Base-by-base conservation (phyloP, 352 stramenopile genomes). In the Globisporangium heterothallicum region DNA sequence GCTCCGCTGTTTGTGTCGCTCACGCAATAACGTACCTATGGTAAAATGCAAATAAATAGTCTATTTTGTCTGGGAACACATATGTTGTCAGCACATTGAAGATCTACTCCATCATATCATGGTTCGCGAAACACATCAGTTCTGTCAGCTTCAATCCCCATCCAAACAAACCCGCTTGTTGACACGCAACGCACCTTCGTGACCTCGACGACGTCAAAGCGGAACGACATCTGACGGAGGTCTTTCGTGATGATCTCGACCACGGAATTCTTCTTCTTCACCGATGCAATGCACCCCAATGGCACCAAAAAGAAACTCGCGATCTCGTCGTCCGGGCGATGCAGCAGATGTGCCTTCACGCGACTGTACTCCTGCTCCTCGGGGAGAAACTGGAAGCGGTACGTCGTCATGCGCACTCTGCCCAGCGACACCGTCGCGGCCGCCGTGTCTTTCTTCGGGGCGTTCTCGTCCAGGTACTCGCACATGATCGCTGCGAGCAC, bases 21-120 rank as follows among this genome's bases (percentile, higher is more conserved):
- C n/a, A n/a, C n/a, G 10, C 26, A 29, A 42, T 10, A 8, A 63
- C 61, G 22, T 49, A 84, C 66, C 74, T 61, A 56, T 91, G 82
- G 48, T 88, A 91, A 59, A 93, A 93, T 7, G 82, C 82, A 48
- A 93, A 93, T 35, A 93, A 65, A 60, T 79, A 93, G 64, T 90
- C 74, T 19, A 79, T 86, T 60, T 88, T 88, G 47, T 88, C 71
- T 8, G 82, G 82, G 36, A 93, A 93, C 42, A 89, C 79, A 58
- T 91, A 93, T 36, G 78, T 84, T 49, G 69, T 84, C 42, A 93
- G 68, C 53, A 93, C 74, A 18, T 73, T 78, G 48, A 75, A 82
- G 49, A 93, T 88, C 76, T 92, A 18, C 10, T 19, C 1, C 12
- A 34, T 42, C 29, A 10, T 34, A 12, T 34, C 29, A n/a, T n/a